phyloP scores from a whole-genome alignment of 352 stramenopile genomes.

The Globisporangium solare region DNA sequence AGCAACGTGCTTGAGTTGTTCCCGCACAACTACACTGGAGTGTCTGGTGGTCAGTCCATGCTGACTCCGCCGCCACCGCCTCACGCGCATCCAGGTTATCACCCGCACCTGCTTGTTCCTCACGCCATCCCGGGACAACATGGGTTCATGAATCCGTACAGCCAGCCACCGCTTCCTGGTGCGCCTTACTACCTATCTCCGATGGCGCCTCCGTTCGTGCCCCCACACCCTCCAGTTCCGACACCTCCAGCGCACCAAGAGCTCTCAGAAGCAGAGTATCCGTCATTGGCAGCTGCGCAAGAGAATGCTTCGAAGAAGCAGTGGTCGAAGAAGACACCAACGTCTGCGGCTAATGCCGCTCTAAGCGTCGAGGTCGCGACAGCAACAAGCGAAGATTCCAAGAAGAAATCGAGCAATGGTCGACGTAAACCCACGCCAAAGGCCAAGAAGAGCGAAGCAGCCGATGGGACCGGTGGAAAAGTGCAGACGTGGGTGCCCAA shows the following conservation, averaged over 20 bases:
- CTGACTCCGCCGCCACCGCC: constrained; percentile 1
- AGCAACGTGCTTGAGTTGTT: constrained; percentile 40
- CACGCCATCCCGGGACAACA: constrained; percentile 13
- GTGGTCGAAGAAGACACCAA: not conserved
- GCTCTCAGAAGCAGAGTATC: constrained; percentile 21
- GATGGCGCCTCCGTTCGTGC: constrained; percentile 16
- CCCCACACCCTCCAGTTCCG: constrained; percentile 10
- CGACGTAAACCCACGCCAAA: constrained; percentile 8
- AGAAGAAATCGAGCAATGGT: constrained; percentile 15
- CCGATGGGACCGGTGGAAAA: constrained; percentile 3
- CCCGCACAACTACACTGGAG: constrained; percentile 39
- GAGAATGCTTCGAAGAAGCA: constrained; percentile 6
- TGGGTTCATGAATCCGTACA: constrained; percentile 22
- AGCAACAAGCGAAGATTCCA: constrained; percentile 1
- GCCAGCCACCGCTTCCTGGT: constrained; percentile 3
- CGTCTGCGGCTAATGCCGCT: too few relatives aligned
- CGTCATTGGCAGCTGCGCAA: constrained; percentile 18
- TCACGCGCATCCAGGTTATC: too few relatives aligned
- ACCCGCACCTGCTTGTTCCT: constrained; percentile 12
- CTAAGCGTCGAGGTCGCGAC: too few relatives aligned
- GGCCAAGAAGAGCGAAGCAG: constrained; percentile 9
- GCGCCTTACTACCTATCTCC: not conserved
- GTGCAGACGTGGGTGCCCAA: constrained; percentile 36
- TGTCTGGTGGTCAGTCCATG: not conserved
- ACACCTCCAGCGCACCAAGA: not conserved